Evolutionary conservation across 2,329 filamentous ascomycete species (phyloP).

Genomic region (Chrysoporthe puriensis): DNA sequence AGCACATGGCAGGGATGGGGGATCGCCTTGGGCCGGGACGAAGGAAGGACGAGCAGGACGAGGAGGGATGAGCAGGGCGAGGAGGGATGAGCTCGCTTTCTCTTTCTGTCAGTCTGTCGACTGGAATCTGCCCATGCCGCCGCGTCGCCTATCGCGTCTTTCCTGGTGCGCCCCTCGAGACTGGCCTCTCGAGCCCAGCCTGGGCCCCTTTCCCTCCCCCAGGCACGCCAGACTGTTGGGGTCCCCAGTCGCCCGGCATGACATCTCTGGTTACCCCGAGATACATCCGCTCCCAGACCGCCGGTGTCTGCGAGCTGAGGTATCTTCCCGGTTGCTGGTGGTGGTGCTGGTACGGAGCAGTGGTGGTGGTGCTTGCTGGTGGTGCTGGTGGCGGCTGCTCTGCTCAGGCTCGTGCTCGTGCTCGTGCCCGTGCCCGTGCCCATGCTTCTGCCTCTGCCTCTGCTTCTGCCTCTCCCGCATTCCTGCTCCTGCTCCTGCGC

Average conservation of each 20-base stretch:
- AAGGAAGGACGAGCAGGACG: background rate
- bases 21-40: background rate
- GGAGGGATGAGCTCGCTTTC: background rate
- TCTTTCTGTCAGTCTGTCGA: background rate
- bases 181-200: constrained; percentile 22
- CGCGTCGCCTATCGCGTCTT: constrained; percentile 24
- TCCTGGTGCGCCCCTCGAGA: constrained; percentile 20
- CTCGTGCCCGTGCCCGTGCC: background rate
- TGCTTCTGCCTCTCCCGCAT: background rate
- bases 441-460: background rate
- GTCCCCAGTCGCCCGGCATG: constrained; percentile 8
- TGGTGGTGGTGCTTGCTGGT: too few species aligned
- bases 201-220: background rate
- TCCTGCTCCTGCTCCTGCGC: background rate
- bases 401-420: too few species aligned
- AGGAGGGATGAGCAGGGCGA: too few species aligned
- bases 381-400: too few species aligned
- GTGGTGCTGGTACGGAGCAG: too few species aligned
- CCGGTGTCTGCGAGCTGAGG: constrained; percentile 14
- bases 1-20: constrained; percentile 2
- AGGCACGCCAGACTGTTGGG: background rate
- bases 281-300: constrained; percentile 20
- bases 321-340: constrained; percentile 8
- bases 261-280: constrained; percentile 21
- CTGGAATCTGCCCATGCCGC: background rate